phyloP scores from a whole-genome alignment of 1,284 basidiomycete genomes.

The Erythrobasidium hasegawianum region DNA sequence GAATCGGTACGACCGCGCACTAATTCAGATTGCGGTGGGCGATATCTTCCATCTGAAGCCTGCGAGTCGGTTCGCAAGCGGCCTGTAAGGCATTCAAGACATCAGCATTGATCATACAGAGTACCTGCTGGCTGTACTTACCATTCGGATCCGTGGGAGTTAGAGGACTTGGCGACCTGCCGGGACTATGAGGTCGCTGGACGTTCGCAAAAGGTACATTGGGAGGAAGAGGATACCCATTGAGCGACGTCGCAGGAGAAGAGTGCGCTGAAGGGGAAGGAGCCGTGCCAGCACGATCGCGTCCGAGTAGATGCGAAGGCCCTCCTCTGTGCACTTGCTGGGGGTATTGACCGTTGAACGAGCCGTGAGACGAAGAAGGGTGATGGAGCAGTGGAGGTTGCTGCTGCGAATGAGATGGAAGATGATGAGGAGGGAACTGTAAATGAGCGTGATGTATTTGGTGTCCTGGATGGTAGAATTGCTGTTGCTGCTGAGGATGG shows the following conservation, averaged over 20 bases:
- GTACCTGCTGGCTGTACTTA: neutral
- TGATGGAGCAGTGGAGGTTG: slow-evolving; percentile 7
- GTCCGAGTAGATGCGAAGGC: neutral
- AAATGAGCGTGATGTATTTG: neutral
- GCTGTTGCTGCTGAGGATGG: slow-evolving; percentile 7
- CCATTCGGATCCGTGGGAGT: neutral
- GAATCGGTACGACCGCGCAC: slow-evolving; percentile 17
- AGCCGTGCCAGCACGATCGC: neutral
- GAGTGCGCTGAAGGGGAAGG: neutral
- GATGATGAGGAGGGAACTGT: slow-evolving; percentile 22
- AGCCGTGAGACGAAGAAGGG: neutral
- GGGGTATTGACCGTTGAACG: neutral
- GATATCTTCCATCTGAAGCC: neutral
- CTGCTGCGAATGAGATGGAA: neutral
- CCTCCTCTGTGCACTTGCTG: no score
- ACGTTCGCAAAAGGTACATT: neutral
- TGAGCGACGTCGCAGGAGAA: neutral
- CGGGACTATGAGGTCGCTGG: neutral
- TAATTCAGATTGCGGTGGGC: neutral
- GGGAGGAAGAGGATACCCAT: neutral
- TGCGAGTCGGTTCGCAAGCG: neutral
- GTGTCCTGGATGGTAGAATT: neutral
- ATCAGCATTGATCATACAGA: neutral
- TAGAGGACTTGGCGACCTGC: neutral
- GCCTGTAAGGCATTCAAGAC: no score